Evolutionary conservation across 345 rosid species (phyloP).

Genomic region (Camelina sativa): DNA sequence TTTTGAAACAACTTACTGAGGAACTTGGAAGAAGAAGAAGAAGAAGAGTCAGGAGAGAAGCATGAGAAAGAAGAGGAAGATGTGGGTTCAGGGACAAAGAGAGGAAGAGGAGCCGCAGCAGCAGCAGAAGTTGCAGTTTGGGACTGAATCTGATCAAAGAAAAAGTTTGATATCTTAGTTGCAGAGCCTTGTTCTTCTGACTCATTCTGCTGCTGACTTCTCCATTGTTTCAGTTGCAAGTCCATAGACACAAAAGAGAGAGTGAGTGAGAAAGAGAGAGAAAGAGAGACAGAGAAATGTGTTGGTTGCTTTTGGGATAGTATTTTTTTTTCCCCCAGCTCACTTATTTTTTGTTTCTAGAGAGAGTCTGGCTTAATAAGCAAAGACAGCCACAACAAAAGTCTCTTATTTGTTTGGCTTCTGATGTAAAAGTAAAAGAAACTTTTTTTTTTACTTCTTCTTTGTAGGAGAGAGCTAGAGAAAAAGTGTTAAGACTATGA

Average conservation of each 20-base stretch:
- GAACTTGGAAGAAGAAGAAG: conserved; percentile 52
- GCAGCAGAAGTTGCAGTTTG: conserved; percentile 54
- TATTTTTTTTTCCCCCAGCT: conserved; percentile 20
- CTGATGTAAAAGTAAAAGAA: conserved; percentile 22
- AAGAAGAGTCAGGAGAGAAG: conserved; percentile 44
- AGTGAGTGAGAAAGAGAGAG: conserved; percentile 39
- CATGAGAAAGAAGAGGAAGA: conserved; percentile 58
- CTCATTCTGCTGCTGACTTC: conserved; percentile 60
- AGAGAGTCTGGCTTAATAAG: conserved; percentile 42
- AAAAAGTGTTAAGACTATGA: conserved; percentile 51
- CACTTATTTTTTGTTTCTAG: conserved; percentile 30
- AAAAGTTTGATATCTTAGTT: conserved; percentile 75
- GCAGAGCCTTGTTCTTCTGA: conserved; percentile 63
- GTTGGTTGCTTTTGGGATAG: conserved; percentile 49
- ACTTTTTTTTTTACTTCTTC: conserved; percentile 11
- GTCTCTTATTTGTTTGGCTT: conserved; percentile 39
- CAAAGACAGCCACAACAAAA: conserved; percentile 42
- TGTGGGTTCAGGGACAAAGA: conserved; percentile 63
- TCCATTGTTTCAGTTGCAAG: conserved; percentile 92
- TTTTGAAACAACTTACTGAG: conserved; percentile 50
- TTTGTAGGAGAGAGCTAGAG: conserved; percentile 55
- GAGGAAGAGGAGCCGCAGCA: conserved; percentile 53
- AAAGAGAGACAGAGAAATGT: conserved; percentile 39
- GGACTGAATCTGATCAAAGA: conserved; percentile 52
- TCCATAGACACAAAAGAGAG: conserved; percentile 61